These are phyloP conservation scores for Fusarium euwallaceae DNA, from an alignment of 2,329 filamentous ascomycete species.

Conservation along the genomic window DNA sequence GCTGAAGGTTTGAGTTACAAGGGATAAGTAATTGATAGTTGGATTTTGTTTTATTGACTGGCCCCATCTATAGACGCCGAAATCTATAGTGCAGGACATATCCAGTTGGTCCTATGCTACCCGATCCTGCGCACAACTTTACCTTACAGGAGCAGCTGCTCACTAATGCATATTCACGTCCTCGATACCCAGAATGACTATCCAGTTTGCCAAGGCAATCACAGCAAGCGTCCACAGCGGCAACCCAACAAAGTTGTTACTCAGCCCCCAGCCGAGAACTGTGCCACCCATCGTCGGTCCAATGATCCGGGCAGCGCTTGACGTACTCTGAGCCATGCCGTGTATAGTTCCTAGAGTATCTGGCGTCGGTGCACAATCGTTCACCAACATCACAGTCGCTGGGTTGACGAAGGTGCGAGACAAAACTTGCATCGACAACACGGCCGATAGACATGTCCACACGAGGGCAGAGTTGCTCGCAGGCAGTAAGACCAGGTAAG, in stretches of 20 bases:
- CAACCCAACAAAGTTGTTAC: not conserved
- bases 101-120: not conserved
- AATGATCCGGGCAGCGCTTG: constrained; percentile 41
- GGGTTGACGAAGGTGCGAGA: constrained; percentile 42
- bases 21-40: not conserved
- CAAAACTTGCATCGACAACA: constrained; percentile 39
- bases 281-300: constrained; percentile 39
- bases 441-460: constrained; percentile 3
- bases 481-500: not conserved
- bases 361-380: constrained; percentile 41
- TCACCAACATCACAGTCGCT: constrained; percentile 44
- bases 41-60: not conserved
- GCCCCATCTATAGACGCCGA: not conserved
- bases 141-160: not conserved
- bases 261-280: constrained; percentile 43
- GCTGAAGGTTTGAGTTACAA: not conserved
- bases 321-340: constrained; percentile 43
- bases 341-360: constrained; percentile 41
- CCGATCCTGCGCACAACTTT: not conserved
- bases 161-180: not conserved
- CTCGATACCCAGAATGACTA: not conserved
- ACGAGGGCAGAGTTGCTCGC: not conserved
- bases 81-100: not conserved
- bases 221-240: not conserved
- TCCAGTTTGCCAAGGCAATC: not conserved